Evolutionary conservation across 208 protist species (phyloP), one percentile per base, ranked within the genome.

Genomic region (Leishmania martiniquensis): DNA sequence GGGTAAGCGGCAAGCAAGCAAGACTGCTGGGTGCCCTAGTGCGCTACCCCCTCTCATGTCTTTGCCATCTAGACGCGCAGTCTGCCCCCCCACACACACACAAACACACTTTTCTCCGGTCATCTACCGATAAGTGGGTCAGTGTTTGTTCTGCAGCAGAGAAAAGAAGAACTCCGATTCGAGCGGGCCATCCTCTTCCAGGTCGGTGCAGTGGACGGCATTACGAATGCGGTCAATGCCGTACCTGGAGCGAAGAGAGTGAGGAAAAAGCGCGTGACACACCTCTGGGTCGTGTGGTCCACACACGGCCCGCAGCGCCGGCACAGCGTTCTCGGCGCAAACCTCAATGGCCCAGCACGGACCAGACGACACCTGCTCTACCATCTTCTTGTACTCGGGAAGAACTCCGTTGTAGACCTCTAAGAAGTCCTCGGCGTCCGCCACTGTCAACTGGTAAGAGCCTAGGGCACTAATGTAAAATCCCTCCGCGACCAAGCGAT

Each of bases 361-460:
- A 1, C 94, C 96, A 55, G 91, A 98, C 10, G 91, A 93, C 78
- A 98, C 89, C 83, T 98, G 89, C 78, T 98, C 93, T 34, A 98
- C 97, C 68, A 99, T 79, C 75, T 89, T 88, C 69, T 91, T 88
- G 82, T 98, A 99, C 85, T 99, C 97, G 32, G 98, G 97, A 10
- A 98, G 77, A 12, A 99, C 98, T 57, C 97, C 97, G 72, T 96
- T 96, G 90, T 99, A 99, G 25, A 99, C 98, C 82, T 99, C 98
- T 72, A 99, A 86, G 85, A 99, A 99, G 78, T 99, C 98, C 72
- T 94, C 91, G 4, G 98, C 93, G 77, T 99, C 92, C 1, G 93
- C 91, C n/a, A 88, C 72, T 51, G 85, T 90, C 66, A 99, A 85
- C 57, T 86, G 91, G 81, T 99, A 98, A 75, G 96, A 85, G 34